These are phyloP conservation scores for Septoria petroselini DNA, from an alignment of 2,329 filamentous ascomycete genomes.

Conservation along the genomic window DNA sequence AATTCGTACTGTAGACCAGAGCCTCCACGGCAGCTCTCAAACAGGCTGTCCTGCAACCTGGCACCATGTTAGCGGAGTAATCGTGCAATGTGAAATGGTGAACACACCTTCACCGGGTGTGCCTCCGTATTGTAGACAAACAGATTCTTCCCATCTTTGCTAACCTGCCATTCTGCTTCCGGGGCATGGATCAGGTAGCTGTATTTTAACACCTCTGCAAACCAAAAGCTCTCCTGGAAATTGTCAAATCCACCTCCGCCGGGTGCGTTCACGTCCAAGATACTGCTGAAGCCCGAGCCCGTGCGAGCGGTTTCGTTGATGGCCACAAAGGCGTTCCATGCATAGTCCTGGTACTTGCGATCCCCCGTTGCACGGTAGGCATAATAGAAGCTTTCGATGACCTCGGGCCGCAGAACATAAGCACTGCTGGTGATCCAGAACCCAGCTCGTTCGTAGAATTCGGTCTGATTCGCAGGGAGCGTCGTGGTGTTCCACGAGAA, in stretches of 20 bases:
- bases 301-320: constrained; percentile 22
- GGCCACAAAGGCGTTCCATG: constrained; percentile 24
- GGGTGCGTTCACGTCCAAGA: constrained; percentile 19
- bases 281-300: constrained; percentile 20
- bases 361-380: constrained; percentile 26
- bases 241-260: constrained; percentile 53
- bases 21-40: no score
- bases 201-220: constrained; percentile 86
- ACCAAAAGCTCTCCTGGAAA: constrained; percentile 83
- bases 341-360: constrained; percentile 24
- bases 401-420: constrained; percentile 64
- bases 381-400: constrained; percentile 28
- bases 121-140: constrained; percentile 66
- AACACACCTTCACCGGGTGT: constrained; percentile 54
- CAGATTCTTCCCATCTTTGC: constrained; percentile 47
- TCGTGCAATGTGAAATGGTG: no score
- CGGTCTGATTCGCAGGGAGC: constrained; percentile 41
- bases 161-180: constrained; percentile 53
- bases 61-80: no score
- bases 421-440: constrained; percentile 60
- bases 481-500: constrained; percentile 42
- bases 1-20: no score
- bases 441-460: constrained; percentile 64
- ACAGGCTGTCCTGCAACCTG: no score
- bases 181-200: constrained; percentile 63